Percentiles rank a stretch among this genome's conserved stretches.
Conservation (phyloP, 495 filamentous ascomycete species). For the Tuber magnatum region DNA sequence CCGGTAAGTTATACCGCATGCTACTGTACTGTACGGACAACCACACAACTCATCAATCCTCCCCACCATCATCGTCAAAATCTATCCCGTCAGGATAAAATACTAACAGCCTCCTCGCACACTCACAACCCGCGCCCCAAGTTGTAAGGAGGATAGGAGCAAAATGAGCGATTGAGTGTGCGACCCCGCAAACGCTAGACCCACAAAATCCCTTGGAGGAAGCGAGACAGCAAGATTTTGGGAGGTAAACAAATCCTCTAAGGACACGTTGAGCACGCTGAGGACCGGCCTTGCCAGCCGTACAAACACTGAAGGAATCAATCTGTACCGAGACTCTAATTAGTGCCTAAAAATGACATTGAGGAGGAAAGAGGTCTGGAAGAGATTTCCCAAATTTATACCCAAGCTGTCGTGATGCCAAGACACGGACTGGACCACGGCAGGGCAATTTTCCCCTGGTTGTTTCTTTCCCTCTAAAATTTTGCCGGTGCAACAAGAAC, state of each 20-base stretch:
- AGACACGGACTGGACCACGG: neutral
- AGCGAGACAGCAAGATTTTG: slow-evolving; percentile 41
- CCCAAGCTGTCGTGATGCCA: slow-evolving; percentile 12
- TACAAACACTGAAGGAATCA: slow-evolving; percentile 81
- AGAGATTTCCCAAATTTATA: slow-evolving; percentile 30
- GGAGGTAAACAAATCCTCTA: slow-evolving; percentile 57
- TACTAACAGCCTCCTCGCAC: neutral
- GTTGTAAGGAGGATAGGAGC: neutral
- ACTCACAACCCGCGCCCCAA: neutral
- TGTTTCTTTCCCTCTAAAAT: neutral
- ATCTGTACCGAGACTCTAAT: slow-evolving; percentile 99
- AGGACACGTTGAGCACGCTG: slow-evolving; percentile 99
- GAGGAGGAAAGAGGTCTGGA: slow-evolving; percentile 44
- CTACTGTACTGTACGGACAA: neutral
- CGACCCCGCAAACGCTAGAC: slow-evolving; percentile 22
- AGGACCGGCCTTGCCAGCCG: slow-evolving; percentile 60
- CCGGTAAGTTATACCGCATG: neutral
- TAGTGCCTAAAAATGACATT: slow-evolving; percentile 87
- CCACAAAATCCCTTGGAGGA: slow-evolving; percentile 45
- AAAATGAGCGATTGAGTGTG: slow-evolving; percentile 14
- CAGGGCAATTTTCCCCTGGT: slow-evolving; percentile 8
- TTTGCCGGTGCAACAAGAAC: slow-evolving; percentile 6
- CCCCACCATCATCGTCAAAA: neutral
- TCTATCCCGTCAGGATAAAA: neutral
- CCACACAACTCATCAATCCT: slow-evolving; percentile 2